A percentile compares a stretch with the other conserved stretches of the same genome.
These are phyloP conservation scores for Calamus simplicifolius DNA, from an alignment of 176 grass and related monocot species.

Conservation along the genomic window DNA sequence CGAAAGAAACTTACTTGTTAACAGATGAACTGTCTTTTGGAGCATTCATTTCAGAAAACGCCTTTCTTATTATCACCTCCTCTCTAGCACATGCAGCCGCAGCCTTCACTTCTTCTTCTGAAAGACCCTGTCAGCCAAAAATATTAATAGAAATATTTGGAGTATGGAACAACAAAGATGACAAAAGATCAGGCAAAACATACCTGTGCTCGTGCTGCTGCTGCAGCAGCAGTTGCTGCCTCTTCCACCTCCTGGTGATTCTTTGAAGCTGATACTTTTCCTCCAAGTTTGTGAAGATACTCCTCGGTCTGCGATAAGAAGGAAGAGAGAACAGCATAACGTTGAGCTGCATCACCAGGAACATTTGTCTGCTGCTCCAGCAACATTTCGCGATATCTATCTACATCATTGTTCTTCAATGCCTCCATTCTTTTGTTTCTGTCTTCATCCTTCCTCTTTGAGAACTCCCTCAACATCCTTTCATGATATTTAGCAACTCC, in stretches of 20 bases:
- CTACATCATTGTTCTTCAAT: conserved; percentile 96
- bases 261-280: conserved; percentile 90
- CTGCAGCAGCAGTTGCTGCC: conserved; percentile 67
- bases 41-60: conserved; percentile 97
- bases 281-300: conserved; percentile 90
- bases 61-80: conserved; percentile 98
- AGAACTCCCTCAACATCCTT: conserved; percentile 93
- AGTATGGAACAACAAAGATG: too few species aligned
- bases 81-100: conserved; percentile 83
- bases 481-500: conserved; percentile 98
- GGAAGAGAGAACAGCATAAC: conserved; percentile 94
- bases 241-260: conserved; percentile 89
- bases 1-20: conserved; percentile 23
- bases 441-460: conserved; percentile 94
- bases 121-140: conserved; percentile 52
- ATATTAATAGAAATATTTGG: too few species aligned
- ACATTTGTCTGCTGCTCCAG: conserved; percentile 90
- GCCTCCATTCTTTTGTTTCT: conserved; percentile 99
- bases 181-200: background rate
- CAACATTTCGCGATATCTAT: conserved; percentile 94
- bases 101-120: conserved; percentile 87
- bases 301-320: conserved; percentile 94
- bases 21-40: conserved; percentile 46
- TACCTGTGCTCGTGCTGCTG: conserved; percentile 88
- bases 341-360: conserved; percentile 81